Conservation (phyloP, 2,329 filamentous ascomycete species). For the Ceratocystis destructans region DNA sequence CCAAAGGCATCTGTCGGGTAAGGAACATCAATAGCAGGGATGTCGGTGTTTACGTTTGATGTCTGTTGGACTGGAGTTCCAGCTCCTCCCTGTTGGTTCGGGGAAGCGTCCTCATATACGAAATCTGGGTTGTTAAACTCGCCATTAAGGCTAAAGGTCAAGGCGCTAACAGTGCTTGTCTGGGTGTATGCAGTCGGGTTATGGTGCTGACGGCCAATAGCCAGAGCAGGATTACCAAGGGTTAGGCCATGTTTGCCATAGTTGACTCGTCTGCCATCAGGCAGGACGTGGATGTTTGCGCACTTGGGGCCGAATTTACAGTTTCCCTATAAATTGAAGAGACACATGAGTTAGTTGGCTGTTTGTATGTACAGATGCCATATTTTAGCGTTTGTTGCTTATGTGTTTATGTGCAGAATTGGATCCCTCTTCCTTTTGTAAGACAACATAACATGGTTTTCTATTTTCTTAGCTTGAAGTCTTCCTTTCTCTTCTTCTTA, state of each 20-base stretch:
- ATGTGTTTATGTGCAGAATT: neutral
- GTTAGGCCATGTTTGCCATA: constrained; percentile 56
- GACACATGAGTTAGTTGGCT: neutral
- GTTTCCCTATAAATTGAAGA: constrained; percentile 52
- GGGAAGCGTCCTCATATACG: constrained; percentile 29
- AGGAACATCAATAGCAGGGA: constrained; percentile 46
- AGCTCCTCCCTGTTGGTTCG: neutral
- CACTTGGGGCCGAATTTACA: constrained; percentile 99
- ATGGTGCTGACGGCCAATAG: constrained; percentile 34
- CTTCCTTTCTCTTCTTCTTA: constrained; percentile 28
- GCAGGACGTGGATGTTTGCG: constrained; percentile 88
- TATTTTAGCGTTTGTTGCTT: no score
- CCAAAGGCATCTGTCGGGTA: constrained; percentile 54
- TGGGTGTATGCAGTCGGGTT: constrained; percentile 35
- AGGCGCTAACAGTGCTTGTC: constrained; percentile 49
- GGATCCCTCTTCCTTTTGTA: neutral
- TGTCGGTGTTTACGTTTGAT: constrained; percentile 42
- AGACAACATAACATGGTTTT: no score
- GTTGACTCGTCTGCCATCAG: constrained; percentile 86
- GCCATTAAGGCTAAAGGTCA: constrained; percentile 44
- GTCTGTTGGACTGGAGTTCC: constrained; percentile 29
- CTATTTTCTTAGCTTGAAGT: neutral
- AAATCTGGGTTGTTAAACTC: constrained; percentile 30
- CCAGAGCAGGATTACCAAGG: constrained; percentile 43
- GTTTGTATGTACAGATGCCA: neutral